Base-by-base conservation (phyloP, 2,329 filamentous ascomycete genomes). In the Pseudogymnoascus sp. region DNA sequence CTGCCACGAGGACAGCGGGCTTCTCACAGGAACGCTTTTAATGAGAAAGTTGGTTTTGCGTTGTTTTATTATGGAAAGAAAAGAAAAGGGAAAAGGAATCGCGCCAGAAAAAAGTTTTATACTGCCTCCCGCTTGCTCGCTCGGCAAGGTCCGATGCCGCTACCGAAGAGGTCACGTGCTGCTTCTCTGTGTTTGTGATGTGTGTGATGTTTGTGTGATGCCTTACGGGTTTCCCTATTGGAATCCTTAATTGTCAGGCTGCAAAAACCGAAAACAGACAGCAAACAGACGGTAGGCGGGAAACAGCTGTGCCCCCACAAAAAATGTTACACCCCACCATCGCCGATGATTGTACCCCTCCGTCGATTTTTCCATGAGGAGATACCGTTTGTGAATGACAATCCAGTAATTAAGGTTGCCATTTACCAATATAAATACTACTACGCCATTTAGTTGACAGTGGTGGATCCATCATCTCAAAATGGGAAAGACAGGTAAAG, bases 21-120 rank as follows among this genome's bases (percentile, higher is more conserved):
- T 65, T 70, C 71, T 72, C 71, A 67, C 67, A 68, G 67, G 66
- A 73, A 68, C 70, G 71, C 70, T 73, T 73, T 72, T 69, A 67
- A 64, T 66, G 67, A 68, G 68, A 68, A 69, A 61, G 71, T 70
- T 62, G 37, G 63, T 65, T 70, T 69, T 63, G 62, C 62, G 62
- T 63, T 63, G 62, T 68, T 19, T 61, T 64, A 43, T 60, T 54
- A 39, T 65, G 54, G 45, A 66, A 61, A 65, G 62, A 54, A 65
- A 63, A 63, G 61, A 60, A 60, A 63, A 64, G 60, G 39, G 31
- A 21, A 34, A 31, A 62, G 31, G 36, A 23, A 28, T 41, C 23
- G 51, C 41, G 8, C 39, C 39, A 25, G 57, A 57, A 37, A 28
- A 45, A 60, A 48, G 37, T 25, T 63, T 64, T 63, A 39, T 45